Percentiles rank a stretch among this genome's conserved stretches.
Evolutionary conservation across 75 land plant species (phyloP).

Genomic region (Picea glauca): DNA sequence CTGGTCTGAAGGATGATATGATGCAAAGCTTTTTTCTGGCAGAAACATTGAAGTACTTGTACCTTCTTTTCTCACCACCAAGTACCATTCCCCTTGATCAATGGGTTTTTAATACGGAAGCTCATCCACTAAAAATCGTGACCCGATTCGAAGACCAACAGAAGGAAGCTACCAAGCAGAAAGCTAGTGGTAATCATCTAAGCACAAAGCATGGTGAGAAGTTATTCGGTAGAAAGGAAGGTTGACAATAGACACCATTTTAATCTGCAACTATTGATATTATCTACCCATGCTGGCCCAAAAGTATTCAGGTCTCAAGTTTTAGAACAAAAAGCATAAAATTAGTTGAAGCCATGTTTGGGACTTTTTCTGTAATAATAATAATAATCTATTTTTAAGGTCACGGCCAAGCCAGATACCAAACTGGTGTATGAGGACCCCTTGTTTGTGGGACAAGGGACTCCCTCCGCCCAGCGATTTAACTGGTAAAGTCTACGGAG

Average conservation of each 20-base stretch:
- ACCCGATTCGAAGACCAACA: slow-evolving; percentile 11
- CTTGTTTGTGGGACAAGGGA: too few relatives aligned
- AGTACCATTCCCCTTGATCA: slow-evolving; percentile 74
- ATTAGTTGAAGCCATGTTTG: background rate
- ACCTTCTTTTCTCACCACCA: slow-evolving; percentile 87
- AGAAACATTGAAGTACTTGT: slow-evolving; percentile 91
- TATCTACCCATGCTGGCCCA: background rate
- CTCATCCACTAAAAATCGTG: slow-evolving; percentile 80
- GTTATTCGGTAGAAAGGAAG: slow-evolving; percentile 8
- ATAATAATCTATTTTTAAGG: too few relatives aligned
- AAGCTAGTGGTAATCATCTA: background rate
- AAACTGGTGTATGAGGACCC: too few relatives aligned
- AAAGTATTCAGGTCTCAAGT: background rate
- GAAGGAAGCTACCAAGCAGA: background rate
- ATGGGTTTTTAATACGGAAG: slow-evolving; percentile 99
- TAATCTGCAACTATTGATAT: too few relatives aligned
- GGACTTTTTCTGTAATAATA: too few relatives aligned
- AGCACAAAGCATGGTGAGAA: background rate
- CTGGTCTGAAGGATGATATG: slow-evolving; percentile 88
- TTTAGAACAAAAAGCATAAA: background rate
- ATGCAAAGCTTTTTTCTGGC: slow-evolving; percentile 97
- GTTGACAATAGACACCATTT: slow-evolving; percentile 1
- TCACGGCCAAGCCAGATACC: too few relatives aligned
- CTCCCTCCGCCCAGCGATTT: too few relatives aligned
- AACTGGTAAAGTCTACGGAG: too few relatives aligned